Evolutionary conservation across 2,329 filamentous ascomycete genomes (phyloP).

Genomic region (Magnaporthales sp.): DNA sequence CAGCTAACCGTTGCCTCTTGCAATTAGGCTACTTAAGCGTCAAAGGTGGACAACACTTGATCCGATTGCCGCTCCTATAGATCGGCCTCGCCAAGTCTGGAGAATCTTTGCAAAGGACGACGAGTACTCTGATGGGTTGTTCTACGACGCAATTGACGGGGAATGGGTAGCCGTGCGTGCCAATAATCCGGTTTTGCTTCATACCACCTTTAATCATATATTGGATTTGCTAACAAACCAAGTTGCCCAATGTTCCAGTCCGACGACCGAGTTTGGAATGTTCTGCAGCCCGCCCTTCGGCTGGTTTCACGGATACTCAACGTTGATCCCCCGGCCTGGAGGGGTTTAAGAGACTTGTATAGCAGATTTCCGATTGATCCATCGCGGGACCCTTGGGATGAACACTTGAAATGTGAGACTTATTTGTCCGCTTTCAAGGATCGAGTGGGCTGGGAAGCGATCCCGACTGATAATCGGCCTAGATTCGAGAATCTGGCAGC

Average conservation of each 20-base stretch:
- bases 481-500: neutral
- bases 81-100: neutral
- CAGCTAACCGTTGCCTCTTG: neutral
- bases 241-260: neutral
- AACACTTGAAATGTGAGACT: neutral
- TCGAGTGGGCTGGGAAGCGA: neutral
- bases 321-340: neutral
- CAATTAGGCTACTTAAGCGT: neutral
- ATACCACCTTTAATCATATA: neutral
- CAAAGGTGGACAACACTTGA: neutral
- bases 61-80: neutral
- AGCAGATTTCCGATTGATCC: neutral
- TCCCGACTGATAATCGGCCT: neutral
- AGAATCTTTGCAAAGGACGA: neutral
- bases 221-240: neutral
- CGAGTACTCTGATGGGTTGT: too few relatives aligned
- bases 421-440: neutral
- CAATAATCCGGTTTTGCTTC: neutral
- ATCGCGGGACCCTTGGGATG: neutral
- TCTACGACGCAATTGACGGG: neutral
- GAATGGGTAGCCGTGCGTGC: neutral
- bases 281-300: neutral
- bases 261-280: neutral
- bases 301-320: neutral
- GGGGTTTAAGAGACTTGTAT: neutral